These are phyloP conservation scores for Pseudogymnoascus sp. DNA, from an alignment of 2,329 filamentous ascomycete genomes.

Conservation along the genomic window DNA sequence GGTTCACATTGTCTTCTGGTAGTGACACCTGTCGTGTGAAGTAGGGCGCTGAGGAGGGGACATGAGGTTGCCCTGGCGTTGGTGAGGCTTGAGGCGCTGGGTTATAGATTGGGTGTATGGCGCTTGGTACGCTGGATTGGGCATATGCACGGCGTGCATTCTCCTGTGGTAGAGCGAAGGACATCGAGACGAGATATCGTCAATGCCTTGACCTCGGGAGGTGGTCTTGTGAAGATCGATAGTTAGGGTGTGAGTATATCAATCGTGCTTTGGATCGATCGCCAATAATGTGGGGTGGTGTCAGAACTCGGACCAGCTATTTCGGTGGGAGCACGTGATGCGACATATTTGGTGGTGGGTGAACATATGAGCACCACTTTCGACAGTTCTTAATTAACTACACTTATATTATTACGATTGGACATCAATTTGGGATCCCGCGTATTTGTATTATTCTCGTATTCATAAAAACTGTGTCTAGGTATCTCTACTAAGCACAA, in stretches of 20 bases:
- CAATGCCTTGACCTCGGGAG: constrained; percentile 8
- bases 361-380: background rate
- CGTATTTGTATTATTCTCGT: constrained; percentile 8
- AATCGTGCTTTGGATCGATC: constrained; percentile 7
- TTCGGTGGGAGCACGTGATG: background rate
- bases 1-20: background rate
- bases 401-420: background rate
- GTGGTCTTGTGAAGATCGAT: constrained; percentile 6
- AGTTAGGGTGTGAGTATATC: constrained; percentile 11
- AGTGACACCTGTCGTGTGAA: constrained; percentile 2
- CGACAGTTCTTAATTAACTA: background rate
- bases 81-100: background rate
- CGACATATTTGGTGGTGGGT: background rate
- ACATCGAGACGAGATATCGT: constrained; percentile 7
- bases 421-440: background rate
- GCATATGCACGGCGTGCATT: constrained; percentile 11
- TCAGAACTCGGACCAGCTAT: constrained; percentile 3
- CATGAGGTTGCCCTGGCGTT: constrained; percentile 5
- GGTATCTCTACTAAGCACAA: constrained; percentile 9
- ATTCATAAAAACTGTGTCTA: constrained; percentile 12
- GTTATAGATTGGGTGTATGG: constrained; percentile 10
- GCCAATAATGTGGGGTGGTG: constrained; percentile 9
- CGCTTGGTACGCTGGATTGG: background rate
- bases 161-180: constrained; percentile 10
- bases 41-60: constrained; percentile 1